Percentiles rank a stretch among this genome's conserved stretches.
Evolutionary conservation across 148 eudicot species (phyloP).

Genomic region (Euryodendron excelsum): DNA sequence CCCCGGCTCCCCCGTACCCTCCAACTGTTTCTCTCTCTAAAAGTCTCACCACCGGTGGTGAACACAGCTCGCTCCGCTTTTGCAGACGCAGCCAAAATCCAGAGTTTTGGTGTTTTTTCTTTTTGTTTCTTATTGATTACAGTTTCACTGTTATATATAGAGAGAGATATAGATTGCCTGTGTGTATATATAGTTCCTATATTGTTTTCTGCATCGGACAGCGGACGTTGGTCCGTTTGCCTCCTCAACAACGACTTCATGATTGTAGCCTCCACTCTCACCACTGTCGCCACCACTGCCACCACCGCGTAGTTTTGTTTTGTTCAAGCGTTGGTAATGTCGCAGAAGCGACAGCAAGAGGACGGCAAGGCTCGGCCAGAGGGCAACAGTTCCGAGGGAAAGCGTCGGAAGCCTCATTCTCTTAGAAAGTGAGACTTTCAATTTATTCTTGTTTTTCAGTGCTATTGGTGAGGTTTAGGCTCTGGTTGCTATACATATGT

Average conservation of each 20-base stretch:
- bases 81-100: conserved; percentile 4
- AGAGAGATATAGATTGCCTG: not conserved
- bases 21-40: not conserved
- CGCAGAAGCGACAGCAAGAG: conserved; percentile 56
- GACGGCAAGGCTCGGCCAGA: conserved; percentile 34
- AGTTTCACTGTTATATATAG: not conserved
- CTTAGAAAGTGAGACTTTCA: conserved; percentile 33
- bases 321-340: conserved; percentile 34
- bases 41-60: not conserved
- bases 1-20: too few relatives aligned
- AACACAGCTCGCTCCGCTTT: too few relatives aligned
- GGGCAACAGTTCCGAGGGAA: conserved; percentile 42
- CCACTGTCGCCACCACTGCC: not conserved
- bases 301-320: not conserved
- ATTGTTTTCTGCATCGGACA: not conserved
- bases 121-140: conserved; percentile 8
- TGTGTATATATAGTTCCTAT: not conserved
- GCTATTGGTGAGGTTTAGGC: too few relatives aligned
- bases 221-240: conserved; percentile 2
- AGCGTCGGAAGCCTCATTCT: conserved; percentile 42
- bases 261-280: not conserved
- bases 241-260: not conserved
- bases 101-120: too few relatives aligned
- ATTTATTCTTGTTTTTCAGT: not conserved
- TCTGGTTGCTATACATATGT: not conserved